Percentiles rank a stretch among this genome's conserved stretches.
Evolutionary conservation across 257 asterid species (phyloP).

Genomic region (Lantana camara): DNA sequence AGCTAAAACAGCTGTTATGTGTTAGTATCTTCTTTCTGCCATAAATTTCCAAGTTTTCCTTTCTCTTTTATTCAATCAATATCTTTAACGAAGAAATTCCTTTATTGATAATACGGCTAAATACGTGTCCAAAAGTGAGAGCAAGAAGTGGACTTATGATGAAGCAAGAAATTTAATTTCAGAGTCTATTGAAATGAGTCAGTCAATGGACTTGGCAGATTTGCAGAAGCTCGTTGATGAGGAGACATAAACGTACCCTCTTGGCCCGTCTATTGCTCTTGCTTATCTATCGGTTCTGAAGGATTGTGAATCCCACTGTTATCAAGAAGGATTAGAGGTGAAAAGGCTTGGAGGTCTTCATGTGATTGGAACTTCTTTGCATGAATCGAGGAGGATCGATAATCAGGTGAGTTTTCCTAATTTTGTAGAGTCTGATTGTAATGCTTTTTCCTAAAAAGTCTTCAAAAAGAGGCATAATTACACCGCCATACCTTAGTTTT

Average conservation of each 20-base stretch:
- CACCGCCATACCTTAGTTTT: too few species aligned
- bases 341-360: slow-evolving; percentile 96
- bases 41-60: slow-evolving; percentile 3
- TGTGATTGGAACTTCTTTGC: slow-evolving; percentile 96
- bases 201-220: slow-evolving; percentile 63
- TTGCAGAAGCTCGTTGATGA: slow-evolving; percentile 79
- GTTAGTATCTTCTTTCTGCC: slow-evolving; percentile 45
- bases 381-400: slow-evolving; percentile 96
- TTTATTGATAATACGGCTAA: slow-evolving; percentile 53
- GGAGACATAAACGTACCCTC: slow-evolving; percentile 78
- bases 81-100: neutral
- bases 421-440: slow-evolving; percentile 7
- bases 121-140: slow-evolving; percentile 77
- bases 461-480: neutral
- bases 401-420: slow-evolving; percentile 70
- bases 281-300: slow-evolving; percentile 80
- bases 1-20: slow-evolving; percentile 83
- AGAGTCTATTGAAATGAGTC: slow-evolving; percentile 84
- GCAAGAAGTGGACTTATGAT: slow-evolving; percentile 65
- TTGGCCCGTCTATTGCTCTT: slow-evolving; percentile 90
- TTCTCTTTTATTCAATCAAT: slow-evolving; percentile 2
- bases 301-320: slow-evolving; percentile 87
- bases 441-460: too few species aligned
- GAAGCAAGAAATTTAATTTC: slow-evolving; percentile 78
- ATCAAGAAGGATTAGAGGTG: slow-evolving; percentile 85